These are phyloP conservation scores for Hypoxylon sp. DNA, from an alignment of 2,329 filamentous ascomycete genomes.

Conservation along the genomic window DNA sequence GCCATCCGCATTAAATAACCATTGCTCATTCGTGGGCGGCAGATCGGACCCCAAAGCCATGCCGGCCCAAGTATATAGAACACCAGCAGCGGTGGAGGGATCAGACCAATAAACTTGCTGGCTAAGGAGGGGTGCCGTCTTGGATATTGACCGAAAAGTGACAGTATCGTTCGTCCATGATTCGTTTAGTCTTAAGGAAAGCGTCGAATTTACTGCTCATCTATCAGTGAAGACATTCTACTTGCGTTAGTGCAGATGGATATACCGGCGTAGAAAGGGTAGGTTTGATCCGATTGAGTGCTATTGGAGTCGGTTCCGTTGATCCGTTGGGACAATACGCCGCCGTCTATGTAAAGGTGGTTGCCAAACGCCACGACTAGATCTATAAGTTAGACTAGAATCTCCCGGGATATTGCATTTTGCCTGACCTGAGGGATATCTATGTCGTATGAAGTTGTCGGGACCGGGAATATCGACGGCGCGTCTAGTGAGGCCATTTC, in stretches of 20 bases:
- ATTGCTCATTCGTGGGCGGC: slow-evolving; percentile 51
- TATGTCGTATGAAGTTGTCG: slow-evolving; percentile 47
- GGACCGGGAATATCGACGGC: slow-evolving; percentile 45
- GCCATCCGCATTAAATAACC: slow-evolving; percentile 55
- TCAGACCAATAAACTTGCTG: slow-evolving; percentile 56
- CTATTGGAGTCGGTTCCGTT: slow-evolving; percentile 47
- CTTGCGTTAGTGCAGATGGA: neutral
- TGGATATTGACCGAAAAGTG: slow-evolving; percentile 50
- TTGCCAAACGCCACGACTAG: slow-evolving; percentile 55
- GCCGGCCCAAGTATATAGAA: slow-evolving; percentile 57
- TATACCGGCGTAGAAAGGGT: slow-evolving; percentile 49
- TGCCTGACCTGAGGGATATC: slow-evolving; percentile 46
- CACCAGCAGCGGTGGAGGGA: slow-evolving; percentile 40
- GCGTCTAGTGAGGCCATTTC: slow-evolving; percentile 42
- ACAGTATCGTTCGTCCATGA: slow-evolving; percentile 57
- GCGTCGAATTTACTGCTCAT: slow-evolving; percentile 53
- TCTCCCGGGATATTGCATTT: slow-evolving; percentile 2
- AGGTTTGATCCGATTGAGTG: slow-evolving; percentile 34
- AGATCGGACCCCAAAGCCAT: slow-evolving; percentile 43
- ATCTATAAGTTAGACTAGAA: slow-evolving; percentile 30
- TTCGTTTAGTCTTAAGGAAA: slow-evolving; percentile 55
- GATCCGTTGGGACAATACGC: slow-evolving; percentile 52
- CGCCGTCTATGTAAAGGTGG: slow-evolving; percentile 59
- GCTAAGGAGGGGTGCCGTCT: slow-evolving; percentile 53
- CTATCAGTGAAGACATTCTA: slow-evolving; percentile 24